Conservation (phyloP, 768 basidiomycete species). For the Lactarius psammicola region DNA sequence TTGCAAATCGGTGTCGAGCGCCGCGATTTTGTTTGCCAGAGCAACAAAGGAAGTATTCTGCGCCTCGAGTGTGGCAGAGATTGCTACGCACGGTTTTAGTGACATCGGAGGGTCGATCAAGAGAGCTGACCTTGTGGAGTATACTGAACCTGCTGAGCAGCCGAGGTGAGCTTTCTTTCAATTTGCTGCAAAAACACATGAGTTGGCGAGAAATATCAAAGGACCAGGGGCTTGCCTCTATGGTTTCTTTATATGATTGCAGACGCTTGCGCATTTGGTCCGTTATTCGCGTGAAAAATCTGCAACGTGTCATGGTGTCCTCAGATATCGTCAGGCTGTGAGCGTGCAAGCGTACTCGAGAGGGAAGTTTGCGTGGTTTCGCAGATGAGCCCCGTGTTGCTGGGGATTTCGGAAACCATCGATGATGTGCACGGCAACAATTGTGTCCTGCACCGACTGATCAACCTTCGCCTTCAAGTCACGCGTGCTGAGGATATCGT, state of each 20-base stretch:
- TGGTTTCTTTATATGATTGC: slow-evolving; percentile 76
- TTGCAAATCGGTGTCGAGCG: slow-evolving; percentile 69
- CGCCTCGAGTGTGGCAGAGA: slow-evolving; percentile 72
- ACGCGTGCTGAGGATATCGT: slow-evolving; percentile 62
- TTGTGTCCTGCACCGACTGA: slow-evolving; percentile 76
- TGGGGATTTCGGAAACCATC: slow-evolving; percentile 79
- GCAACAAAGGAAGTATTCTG: slow-evolving; percentile 77
- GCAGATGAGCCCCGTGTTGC: slow-evolving; percentile 64
- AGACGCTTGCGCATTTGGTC: slow-evolving; percentile 70
- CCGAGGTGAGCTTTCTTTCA: slow-evolving; percentile 74
- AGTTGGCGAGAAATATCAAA: neutral
- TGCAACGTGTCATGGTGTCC: slow-evolving; percentile 31
- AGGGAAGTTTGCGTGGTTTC: slow-evolving; percentile 79
- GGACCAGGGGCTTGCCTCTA: slow-evolving; percentile 48
- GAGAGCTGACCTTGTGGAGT: slow-evolving; percentile 67
- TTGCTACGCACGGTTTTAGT: slow-evolving; percentile 44
- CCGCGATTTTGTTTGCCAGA: slow-evolving; percentile 73
- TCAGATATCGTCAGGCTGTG: neutral
- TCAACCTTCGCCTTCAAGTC: slow-evolving; percentile 76
- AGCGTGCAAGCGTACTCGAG: slow-evolving; percentile 55
- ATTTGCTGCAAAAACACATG: slow-evolving; percentile 55
- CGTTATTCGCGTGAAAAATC: slow-evolving; percentile 72
- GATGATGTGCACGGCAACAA: slow-evolving; percentile 70
- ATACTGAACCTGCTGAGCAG: slow-evolving; percentile 57
- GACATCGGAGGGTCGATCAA: slow-evolving; percentile 8